Conservation (phyloP, 176 grass and related monocot species). For the Oryza officinalis region DNA sequence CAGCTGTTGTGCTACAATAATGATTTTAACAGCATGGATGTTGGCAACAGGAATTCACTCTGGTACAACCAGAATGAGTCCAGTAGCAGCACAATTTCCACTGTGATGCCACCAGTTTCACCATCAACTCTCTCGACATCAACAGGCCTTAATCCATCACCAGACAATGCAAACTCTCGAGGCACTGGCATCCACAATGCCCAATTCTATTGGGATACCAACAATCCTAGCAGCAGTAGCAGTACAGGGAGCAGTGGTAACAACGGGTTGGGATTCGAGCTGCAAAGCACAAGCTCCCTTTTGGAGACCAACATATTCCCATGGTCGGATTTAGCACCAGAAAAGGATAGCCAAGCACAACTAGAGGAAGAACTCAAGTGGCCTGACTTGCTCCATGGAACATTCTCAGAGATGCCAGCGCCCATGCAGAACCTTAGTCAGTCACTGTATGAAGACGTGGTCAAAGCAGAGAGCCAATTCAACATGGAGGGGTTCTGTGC, state of each 20-base stretch:
- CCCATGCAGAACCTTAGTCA: constrained; percentile 44
- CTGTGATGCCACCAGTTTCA: constrained; percentile 41
- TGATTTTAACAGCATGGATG: constrained; percentile 32
- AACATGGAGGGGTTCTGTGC: constrained; percentile 37
- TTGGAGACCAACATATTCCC: constrained; percentile 46
- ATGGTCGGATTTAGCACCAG: constrained; percentile 44
- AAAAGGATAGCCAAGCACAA: constrained; percentile 40
- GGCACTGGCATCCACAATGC: constrained; percentile 35
- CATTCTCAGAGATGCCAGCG: constrained; percentile 29
- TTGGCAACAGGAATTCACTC: constrained; percentile 24
- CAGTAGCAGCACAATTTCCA: constrained; percentile 46
- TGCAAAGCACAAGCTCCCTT: constrained; percentile 45
- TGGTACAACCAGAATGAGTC: constrained; percentile 55
- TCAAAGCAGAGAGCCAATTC: constrained; percentile 47
- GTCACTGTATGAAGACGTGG: constrained; percentile 52
- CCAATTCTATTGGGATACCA: constrained; percentile 43
- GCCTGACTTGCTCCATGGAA: constrained; percentile 54
- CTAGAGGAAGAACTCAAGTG: constrained; percentile 66
- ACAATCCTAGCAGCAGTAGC: constrained; percentile 40
- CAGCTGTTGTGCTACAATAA: constrained; percentile 39
- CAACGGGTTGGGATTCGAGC: constrained; percentile 36
- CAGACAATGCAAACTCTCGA: constrained; percentile 32
- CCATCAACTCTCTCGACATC: constrained; percentile 50
- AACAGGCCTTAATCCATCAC: constrained; percentile 37
- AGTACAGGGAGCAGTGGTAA: constrained; percentile 42